phyloP scores from a whole-genome alignment of 371 early-diverging fungal genomes.

The Mortierella sp. region DNA sequence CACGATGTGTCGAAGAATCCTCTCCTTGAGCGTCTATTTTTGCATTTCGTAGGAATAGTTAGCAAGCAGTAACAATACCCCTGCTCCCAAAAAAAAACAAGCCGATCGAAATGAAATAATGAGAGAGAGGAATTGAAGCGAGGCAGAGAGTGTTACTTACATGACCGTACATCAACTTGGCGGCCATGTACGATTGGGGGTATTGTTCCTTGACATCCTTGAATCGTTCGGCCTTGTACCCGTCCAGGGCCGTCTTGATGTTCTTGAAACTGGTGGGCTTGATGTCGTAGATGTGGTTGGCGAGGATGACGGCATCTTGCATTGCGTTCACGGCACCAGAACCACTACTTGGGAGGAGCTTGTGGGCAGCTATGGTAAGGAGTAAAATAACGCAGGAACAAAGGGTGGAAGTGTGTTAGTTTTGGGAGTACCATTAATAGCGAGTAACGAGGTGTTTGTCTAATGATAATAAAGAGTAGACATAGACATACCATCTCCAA shows the following conservation, averaged over 20 bases:
- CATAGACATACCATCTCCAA: conserved; percentile 33
- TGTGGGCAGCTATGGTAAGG: conserved; percentile 16
- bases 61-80: too few relatives aligned
- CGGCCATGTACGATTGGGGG: too few relatives aligned
- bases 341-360: conserved; percentile 29
- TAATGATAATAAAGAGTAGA: neutral
- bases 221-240: conserved; percentile 32
- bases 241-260: conserved; percentile 16
- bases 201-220: conserved; percentile 24
- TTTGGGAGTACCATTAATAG: too few relatives aligned
- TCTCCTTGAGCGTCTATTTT: neutral
- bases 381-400: neutral
- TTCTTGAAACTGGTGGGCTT: neutral
- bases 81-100: too few relatives aligned
- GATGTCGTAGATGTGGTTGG: conserved; percentile 41
- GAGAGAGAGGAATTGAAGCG: too few relatives aligned
- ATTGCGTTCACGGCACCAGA: conserved; percentile 46
- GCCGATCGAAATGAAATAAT: too few relatives aligned
- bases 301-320: conserved; percentile 38
- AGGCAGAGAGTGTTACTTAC: neutral
- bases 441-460: too few relatives aligned
- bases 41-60: too few relatives aligned
- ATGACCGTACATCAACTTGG: neutral
- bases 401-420: neutral
- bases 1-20: neutral